Evolutionary conservation across 2,329 filamentous ascomycete genomes (phyloP).

Genomic region (Colletotrichum scovillei): DNA sequence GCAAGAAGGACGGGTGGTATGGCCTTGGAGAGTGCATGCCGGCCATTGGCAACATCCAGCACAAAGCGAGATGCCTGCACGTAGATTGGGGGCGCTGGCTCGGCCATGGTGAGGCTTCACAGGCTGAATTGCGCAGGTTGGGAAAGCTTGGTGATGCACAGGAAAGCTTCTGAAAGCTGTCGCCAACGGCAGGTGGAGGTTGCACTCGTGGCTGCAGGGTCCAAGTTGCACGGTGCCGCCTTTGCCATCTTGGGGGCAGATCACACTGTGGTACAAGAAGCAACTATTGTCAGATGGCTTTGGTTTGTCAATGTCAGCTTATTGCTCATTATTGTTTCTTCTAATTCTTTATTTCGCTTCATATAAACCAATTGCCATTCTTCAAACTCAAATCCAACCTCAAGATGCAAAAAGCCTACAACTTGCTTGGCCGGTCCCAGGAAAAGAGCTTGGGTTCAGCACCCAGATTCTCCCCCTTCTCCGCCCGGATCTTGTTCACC

Average conservation of each 20-base stretch:
- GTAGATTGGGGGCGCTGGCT: slow-evolving; percentile 21
- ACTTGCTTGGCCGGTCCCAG: slow-evolving; percentile 34
- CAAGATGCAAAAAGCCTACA: not conserved
- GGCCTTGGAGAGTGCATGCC: slow-evolving; percentile 60
- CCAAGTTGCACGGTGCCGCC: slow-evolving; percentile 8
- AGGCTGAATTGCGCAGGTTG: not conserved
- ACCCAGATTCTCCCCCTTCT: slow-evolving; percentile 42
- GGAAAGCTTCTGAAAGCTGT: slow-evolving; percentile 34
- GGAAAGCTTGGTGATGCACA: slow-evolving; percentile 22
- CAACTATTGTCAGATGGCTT: not conserved
- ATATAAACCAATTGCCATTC: not conserved
- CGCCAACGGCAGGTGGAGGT: slow-evolving; percentile 15
- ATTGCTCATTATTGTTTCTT: not conserved
- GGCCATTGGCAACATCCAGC: slow-evolving; percentile 59
- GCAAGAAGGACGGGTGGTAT: slow-evolving; percentile 73
- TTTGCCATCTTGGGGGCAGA: too few species aligned
- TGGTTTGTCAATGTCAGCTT: not conserved
- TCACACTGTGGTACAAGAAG: not conserved
- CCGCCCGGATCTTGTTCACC: slow-evolving; percentile 68
- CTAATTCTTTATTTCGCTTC: not conserved
- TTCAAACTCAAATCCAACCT: not conserved
- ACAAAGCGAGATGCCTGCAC: slow-evolving; percentile 39
- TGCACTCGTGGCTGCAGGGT: not conserved
- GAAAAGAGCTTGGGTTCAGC: slow-evolving; percentile 46
- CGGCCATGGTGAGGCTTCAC: slow-evolving; percentile 34